Evolutionary conservation across 345 rosid genomes (phyloP).

Genomic region (Hevea brasiliensis): DNA sequence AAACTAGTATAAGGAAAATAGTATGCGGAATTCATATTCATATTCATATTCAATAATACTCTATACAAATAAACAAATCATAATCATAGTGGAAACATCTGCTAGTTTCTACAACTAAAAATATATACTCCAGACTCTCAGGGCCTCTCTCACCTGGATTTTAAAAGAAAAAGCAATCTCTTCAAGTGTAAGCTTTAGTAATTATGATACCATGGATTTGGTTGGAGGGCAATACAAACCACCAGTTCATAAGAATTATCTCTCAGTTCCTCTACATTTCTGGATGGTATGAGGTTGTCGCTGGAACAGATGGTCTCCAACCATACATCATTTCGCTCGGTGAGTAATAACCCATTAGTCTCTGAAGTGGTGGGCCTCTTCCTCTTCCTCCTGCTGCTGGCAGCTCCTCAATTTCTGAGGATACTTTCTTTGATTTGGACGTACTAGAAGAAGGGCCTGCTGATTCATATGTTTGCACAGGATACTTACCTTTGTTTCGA

Average conservation of each 20-base stretch:
- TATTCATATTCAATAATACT: neutral
- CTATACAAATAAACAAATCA: slow-evolving; percentile 25
- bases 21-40: too few relatives aligned
- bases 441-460: slow-evolving; percentile 30
- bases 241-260: neutral
- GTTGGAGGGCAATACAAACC: too few relatives aligned
- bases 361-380: slow-evolving; percentile 67
- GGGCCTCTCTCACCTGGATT: slow-evolving; percentile 8
- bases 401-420: slow-evolving; percentile 44
- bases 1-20: neutral
- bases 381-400: slow-evolving; percentile 34
- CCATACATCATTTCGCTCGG: slow-evolving; percentile 52
- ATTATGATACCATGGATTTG: neutral
- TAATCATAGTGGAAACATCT: slow-evolving; percentile 12
- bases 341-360: slow-evolving; percentile 83
- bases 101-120: neutral
- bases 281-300: slow-evolving; percentile 7
- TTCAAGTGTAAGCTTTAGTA: neutral
- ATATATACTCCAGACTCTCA: neutral
- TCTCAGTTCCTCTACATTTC: slow-evolving; percentile 4
- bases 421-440: slow-evolving; percentile 30
- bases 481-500: slow-evolving; percentile 24
- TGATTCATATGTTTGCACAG: slow-evolving; percentile 31
- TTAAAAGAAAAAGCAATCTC: neutral
- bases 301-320: slow-evolving; percentile 20